Base-by-base conservation (phyloP, 805 yeast genomes). In the Cyberlindnera saturnus region DNA sequence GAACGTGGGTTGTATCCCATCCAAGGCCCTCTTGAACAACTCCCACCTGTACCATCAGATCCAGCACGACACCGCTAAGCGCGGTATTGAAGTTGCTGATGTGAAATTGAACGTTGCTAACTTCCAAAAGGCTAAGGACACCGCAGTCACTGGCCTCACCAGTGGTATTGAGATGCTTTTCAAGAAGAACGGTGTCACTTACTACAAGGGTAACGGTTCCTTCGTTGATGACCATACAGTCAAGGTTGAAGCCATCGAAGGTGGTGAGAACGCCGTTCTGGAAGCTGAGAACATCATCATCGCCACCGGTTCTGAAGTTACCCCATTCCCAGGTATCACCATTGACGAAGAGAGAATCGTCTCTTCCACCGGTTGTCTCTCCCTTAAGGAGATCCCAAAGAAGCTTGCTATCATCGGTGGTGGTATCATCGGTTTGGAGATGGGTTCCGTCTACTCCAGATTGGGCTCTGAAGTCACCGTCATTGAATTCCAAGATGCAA, bases 1-100 rank as follows among this genome's bases (percentile, higher is more conserved):
- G 59, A 93, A 93, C 68, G 98, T 93, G 42, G 99, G 99, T 39
- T 93, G 99, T 77, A 93, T 93, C 61, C 99, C 99, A 46, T 93
- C 99, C 52, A 93, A 93, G 70, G 86, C 99, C 6, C 69, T 93
- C 47, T 74, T 93, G 60, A 91, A 93, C 81, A 93, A 93, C 76
- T 86, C 98, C 15, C 96, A 89, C 48, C 66, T 91, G 55, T 91
- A 77, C 73, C 98, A 93, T 67, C 84, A 82, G 65, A 85, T 93
- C 67, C 73, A 80, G 66, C 83, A 80, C 60, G 99, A 93, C 62
- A 73, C 97, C 44, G 77, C 74, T 55, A 67, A 72, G 56, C 82
- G 99, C 68, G 99, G 99, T 69, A 90, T 93, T 56, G 93, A 86
- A 48, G 85, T 90, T 45, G 74, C 75, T 46, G 89, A 79, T 44